A percentile compares a stretch with the other conserved stretches of the same genome.
phyloP scores from a whole-genome alignment of 2,329 filamentous ascomycete species.

The Fusarium verrucosum region DNA sequence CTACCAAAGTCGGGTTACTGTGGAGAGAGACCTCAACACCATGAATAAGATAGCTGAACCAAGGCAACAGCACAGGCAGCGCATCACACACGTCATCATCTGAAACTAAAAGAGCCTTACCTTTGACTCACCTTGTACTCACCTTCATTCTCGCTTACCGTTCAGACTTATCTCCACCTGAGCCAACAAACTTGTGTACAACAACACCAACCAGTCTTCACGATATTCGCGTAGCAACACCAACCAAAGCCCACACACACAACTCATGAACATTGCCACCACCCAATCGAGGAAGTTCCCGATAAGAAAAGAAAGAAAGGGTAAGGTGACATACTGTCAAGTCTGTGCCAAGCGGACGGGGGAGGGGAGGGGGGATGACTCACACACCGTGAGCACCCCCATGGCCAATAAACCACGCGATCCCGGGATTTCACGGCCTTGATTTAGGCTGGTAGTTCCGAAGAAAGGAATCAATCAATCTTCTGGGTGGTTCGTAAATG shows the following conservation, averaged over 20 bases:
- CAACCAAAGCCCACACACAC: slow-evolving; percentile 29
- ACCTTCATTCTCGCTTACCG: slow-evolving; percentile 7
- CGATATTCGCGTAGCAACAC: no score
- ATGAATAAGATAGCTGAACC: slow-evolving; percentile 3
- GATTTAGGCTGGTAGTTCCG: slow-evolving; percentile 18
- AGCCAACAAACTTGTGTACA: not conserved
- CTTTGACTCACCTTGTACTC: slow-evolving; percentile 3
- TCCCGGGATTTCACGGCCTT: slow-evolving; percentile 26
- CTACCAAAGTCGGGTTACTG: not conserved
- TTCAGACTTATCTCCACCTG: slow-evolving; percentile 12
- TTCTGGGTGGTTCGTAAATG: not conserved
- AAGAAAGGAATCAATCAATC: not conserved
- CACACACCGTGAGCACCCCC: slow-evolving; percentile 42
- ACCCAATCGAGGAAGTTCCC: slow-evolving; percentile 40
- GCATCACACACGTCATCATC: slow-evolving; percentile 3
- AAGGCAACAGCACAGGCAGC: not conserved
- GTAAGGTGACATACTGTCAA: slow-evolving; percentile 23
- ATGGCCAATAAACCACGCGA: slow-evolving; percentile 29
- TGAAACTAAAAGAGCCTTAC: not conserved
- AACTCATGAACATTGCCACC: slow-evolving; percentile 33
- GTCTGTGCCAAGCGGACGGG: slow-evolving; percentile 14
- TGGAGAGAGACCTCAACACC: slow-evolving; percentile 1
- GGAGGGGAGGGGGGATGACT: slow-evolving; percentile 38
- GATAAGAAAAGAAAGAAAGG: slow-evolving; percentile 10
- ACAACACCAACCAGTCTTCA: slow-evolving; percentile 6